These are phyloP conservation scores for Aspergillus sclerotioniger DNA, from an alignment of 495 filamentous ascomycete species.

Conservation along the genomic window DNA sequence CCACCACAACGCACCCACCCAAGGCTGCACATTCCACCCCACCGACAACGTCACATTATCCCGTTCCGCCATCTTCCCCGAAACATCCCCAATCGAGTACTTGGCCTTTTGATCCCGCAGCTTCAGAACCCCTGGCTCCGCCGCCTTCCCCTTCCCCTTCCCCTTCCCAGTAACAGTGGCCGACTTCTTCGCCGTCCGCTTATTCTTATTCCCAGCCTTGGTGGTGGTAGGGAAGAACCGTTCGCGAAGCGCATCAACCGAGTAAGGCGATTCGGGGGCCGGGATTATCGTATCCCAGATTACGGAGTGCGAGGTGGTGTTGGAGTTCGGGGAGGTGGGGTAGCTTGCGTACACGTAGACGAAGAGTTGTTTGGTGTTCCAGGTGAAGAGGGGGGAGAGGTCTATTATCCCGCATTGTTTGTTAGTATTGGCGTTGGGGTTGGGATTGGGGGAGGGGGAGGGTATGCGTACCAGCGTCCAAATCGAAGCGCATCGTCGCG, in stretches of 20 bases:
- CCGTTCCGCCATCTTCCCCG: slow-evolving; percentile 65
- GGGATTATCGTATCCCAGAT: slow-evolving; percentile 96
- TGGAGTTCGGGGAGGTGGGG: slow-evolving; percentile 49
- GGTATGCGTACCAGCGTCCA: slow-evolving; percentile 61
- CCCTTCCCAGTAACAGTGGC: slow-evolving; percentile 8
- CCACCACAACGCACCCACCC: slow-evolving; percentile 88
- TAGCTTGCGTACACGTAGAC: slow-evolving; percentile 90
- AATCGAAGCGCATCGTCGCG: slow-evolving; percentile 87
- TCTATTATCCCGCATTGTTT: slow-evolving; percentile 49
- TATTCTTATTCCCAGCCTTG: slow-evolving; percentile 19
- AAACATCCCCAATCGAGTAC: slow-evolving; percentile 89
- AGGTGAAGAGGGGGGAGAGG: slow-evolving; percentile 89
- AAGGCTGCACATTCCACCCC: slow-evolving; percentile 96
- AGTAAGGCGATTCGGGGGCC: slow-evolving; percentile 57
- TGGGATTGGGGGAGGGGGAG: neutral
- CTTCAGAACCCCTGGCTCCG: slow-evolving; percentile 57
- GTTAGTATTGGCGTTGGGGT: neutral
- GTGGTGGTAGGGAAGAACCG: slow-evolving; percentile 27
- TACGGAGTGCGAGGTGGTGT: slow-evolving; percentile 62
- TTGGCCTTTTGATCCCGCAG: slow-evolving; percentile 82
- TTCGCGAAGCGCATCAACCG: slow-evolving; percentile 41
- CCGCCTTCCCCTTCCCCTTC: slow-evolving; percentile 18
- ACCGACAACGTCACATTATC: slow-evolving; percentile 74
- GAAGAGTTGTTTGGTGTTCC: slow-evolving; percentile 99
- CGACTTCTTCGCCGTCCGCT: slow-evolving; percentile 11